phyloP scores from a whole-genome alignment of 345 rosid genomes.

The Aegle marmelos region DNA sequence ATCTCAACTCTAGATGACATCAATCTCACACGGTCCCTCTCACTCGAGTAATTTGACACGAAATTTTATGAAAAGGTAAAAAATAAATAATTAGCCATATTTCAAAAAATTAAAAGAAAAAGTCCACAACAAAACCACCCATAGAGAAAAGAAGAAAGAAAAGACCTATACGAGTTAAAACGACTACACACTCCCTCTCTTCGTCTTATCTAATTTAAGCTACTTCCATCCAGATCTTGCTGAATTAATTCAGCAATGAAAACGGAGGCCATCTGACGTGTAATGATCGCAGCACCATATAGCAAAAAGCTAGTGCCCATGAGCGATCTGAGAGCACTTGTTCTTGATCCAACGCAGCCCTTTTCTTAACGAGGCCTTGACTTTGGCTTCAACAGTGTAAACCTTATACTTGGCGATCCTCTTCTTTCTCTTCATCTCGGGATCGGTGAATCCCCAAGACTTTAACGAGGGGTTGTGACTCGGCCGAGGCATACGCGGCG shows the following conservation, averaged over 20 bases:
- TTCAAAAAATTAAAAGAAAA: too few relatives aligned
- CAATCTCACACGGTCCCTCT: too few relatives aligned
- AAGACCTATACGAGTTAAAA: not conserved
- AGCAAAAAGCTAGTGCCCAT: slow-evolving; percentile 27
- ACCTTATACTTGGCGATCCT: slow-evolving; percentile 62
- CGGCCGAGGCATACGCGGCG: slow-evolving; percentile 23
- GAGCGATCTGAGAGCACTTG: slow-evolving; percentile 47
- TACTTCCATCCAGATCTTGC: slow-evolving; percentile 5
- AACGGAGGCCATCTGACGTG: slow-evolving; percentile 21
- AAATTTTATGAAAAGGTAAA: too few relatives aligned
- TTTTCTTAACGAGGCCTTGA: slow-evolving; percentile 48
- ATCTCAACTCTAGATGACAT: too few relatives aligned
- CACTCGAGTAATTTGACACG: too few relatives aligned
- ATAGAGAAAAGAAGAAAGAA: not conserved
- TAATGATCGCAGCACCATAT: not conserved
- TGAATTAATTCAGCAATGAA: not conserved
- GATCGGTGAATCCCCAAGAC: slow-evolving; percentile 48
- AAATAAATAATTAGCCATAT: too few relatives aligned
- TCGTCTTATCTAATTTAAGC: not conserved
- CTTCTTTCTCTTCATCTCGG: slow-evolving; percentile 56
- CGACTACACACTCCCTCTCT: not conserved
- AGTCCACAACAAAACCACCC: too few relatives aligned
- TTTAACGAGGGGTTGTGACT: slow-evolving; percentile 20
- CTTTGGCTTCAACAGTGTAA: slow-evolving; percentile 60
- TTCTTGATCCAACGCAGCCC: slow-evolving; percentile 67